Conservation (phyloP, 2,329 filamentous ascomycete genomes). For the Trichoderma pleuroti region DNA sequence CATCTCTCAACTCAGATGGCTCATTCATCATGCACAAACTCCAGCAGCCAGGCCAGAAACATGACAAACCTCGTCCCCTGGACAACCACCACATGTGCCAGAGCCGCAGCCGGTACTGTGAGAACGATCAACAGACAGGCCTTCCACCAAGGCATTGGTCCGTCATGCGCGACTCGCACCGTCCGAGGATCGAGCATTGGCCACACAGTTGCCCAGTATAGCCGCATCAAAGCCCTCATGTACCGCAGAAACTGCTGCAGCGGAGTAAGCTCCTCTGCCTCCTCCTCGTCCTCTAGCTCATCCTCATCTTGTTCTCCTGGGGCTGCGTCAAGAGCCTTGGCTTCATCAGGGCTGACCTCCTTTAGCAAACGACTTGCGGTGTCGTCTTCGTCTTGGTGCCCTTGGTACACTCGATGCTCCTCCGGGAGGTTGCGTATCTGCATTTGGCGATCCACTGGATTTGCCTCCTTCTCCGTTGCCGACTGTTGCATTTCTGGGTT, state of each 20-base stretch:
- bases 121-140: conserved; percentile 28
- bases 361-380: conserved; percentile 29
- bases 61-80: conserved; percentile 29
- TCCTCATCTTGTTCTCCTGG: too few relatives aligned
- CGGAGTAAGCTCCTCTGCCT: conserved; percentile 4
- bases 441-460: neutral
- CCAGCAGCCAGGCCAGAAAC: conserved; percentile 21
- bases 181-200: conserved; percentile 38
- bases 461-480: neutral
- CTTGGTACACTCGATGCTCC: conserved; percentile 28
- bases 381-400: conserved; percentile 28
- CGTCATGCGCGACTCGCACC: conserved; percentile 31
- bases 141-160: conserved; percentile 24
- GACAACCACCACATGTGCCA: conserved; percentile 25
- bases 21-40: neutral
- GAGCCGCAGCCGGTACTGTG: conserved; percentile 28
- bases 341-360: neutral
- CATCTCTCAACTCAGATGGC: neutral
- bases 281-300: conserved; percentile 10
- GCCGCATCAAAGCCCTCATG: conserved; percentile 21
- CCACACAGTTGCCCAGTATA: conserved; percentile 37
- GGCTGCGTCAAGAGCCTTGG: too few relatives aligned
- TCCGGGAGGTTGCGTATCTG: conserved; percentile 25
- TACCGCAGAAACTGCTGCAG: conserved; percentile 1
- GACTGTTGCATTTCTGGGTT: neutral